Base-by-base conservation (phyloP, 2,329 filamentous ascomycete genomes). In the Stylonectria norvegica region DNA sequence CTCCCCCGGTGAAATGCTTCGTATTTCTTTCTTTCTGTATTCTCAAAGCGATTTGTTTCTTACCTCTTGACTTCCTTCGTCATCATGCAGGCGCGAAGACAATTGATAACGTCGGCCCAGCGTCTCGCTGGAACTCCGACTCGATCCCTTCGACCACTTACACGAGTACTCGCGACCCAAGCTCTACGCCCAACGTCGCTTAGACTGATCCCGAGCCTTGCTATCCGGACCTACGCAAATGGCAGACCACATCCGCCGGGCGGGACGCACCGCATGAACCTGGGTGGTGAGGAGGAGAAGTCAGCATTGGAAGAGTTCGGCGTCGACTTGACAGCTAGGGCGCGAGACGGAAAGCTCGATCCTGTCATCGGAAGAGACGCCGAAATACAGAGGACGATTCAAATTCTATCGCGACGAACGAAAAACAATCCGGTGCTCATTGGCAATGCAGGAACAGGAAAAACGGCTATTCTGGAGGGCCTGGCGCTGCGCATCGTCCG, bases 381-480 rank as follows among this genome's bases (percentile, higher is more conserved):
- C 5, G 93, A 96, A 62, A 95, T 97, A 37, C 88, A 95, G 59
- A 77, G 93, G 35, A 95, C 90, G 0, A 96, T 97, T 44, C 93
- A 97, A 59, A 86, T 98, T 9, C 69, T 98, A 2, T 96, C 90
- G 12, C 76, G 93, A 48, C 76, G 93, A 45, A 97, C 93, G 6
- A 97, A 97, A 66, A 97, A 96, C 58, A 95, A 95, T 52, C 91
- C 91, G 0, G 90, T 96, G 1, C 70, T 96, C n/a, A 95, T 96
- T 43, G 91, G 91, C 47, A 83, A 82, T 33, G 88, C 89, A 7
- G 91, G 90, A 52, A 95, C 89, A 0, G 91, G 91, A 46, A 97
- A 97, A 69, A 97, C 91, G 5, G 90, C 91, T 1, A 87, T 96
- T 36, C 70, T 96, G 3, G 91, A 97, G 67, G 91, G 91, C 2